Evolutionary conservation across 108 stramenopile genomes (phyloP), one percentile per base, ranked within the genome.

Genomic region (Fistulifera solaris): DNA sequence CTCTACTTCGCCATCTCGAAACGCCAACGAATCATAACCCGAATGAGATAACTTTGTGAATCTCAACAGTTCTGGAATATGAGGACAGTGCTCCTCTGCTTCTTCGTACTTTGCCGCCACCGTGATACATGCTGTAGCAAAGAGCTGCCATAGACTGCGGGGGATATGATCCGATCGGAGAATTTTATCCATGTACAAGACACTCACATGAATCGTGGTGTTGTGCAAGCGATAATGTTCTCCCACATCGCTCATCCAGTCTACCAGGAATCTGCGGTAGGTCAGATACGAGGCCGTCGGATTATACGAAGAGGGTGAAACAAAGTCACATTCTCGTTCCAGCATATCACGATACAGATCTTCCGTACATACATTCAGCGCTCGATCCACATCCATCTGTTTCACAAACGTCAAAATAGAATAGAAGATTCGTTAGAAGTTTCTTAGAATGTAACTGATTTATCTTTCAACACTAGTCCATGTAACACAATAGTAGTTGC

Each of bases 201-300:
- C 82, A 54, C 70, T 58, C 27, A 88, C 86, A 51, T 93, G 91
- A 16, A 93, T 70, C 25, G 91, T 93, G 15, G 81, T 78, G 59
- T 70, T 75, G 62, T 89, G 87, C 17, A 93, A 78, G 27, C 77
- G 63, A 54, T 70, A 85, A 52, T 89, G 87, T 50, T 89, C 91
- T 17, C 91, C 87, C 0, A 93, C 87, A 67, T 89, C 87, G 40
- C 77, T 80, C 91, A 93, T 93, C 91, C 91, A 93, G 62, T 93
- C 91, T 15, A 93, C 91, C 14, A 93, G 73, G 62, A 89, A 93
- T 28, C 91, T 77, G 11, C 91, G 72, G 58, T 81, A 93, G 11
- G 87, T 85, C n/a, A 93, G 72, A 53, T 85, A 93, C 1, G 75
- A 57, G n/a, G 91, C 82, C 22, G 58, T 62, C 4, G 85, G 87